Base-by-base conservation (phyloP, 192 early-diverging fungal genomes). In the Ambispora gerdemannii region DNA sequence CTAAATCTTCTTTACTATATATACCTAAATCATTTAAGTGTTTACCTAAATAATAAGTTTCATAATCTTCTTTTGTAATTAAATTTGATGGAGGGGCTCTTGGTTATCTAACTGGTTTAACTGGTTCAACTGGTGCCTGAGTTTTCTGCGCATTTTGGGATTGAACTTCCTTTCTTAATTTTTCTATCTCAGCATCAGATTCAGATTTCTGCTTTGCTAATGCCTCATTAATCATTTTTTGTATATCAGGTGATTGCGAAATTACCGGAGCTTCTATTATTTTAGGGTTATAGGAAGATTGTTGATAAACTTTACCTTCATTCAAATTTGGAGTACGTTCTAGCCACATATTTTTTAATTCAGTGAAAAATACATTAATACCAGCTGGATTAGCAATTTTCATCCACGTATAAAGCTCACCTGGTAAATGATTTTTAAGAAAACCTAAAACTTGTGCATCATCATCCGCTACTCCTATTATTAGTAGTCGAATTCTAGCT, bases 341-440 rank as follows among this genome's bases (percentile, higher is more conserved):
- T n/a, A 63, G 28, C 31, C 33, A 63, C 60, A 35, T 63, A 63
- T 63, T 63, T 63, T 63, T 63, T 36, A 63, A 38, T 63, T 32
- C 33, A 63, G 3, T 34, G 38, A 63, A 63, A 38, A 63, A 63
- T 36, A 17, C 60, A 36, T 33, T 33, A 38, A 63, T 63, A 34
- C 60, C 33, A 8, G 1, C 60, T 62, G 60, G 60, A 62, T 10
- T 24, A 31, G 8, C 15, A 33, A 24, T 20, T 62, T 34, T 62
- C 30, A 62, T 62, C 60, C 15, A 62, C 22, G 60, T 62, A 62
- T 20, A 62, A 31, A 62, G 60, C 10, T 62, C 60, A 33, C 32
- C 60, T 62, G 31, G 30, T n/a, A 62, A 62, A 7, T 62, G 60
- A 33, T 34, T 62, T 62, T 62, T 62, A 62, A 62, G 60, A 62